phyloP scores from a whole-genome alignment of 305 asterid species.

The Euphrasia arctica region DNA sequence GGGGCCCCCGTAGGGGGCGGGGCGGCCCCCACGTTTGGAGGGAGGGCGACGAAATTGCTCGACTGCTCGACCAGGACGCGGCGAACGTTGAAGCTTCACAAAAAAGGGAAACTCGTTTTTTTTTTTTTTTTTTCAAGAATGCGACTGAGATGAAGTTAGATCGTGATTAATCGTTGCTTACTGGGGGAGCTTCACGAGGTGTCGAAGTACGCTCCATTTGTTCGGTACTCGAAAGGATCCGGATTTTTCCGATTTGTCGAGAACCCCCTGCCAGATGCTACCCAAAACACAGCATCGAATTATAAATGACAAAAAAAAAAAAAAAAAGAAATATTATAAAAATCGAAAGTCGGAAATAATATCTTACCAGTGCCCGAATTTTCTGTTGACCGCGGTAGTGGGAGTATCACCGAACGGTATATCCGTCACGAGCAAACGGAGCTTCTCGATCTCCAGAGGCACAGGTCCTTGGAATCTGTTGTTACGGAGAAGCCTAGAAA shows the following conservation, averaged over 20 bases:
- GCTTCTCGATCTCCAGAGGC: slow-evolving; percentile 71
- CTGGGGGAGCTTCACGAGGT: slow-evolving; percentile 51
- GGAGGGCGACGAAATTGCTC: slow-evolving; percentile 52
- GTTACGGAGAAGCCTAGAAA: slow-evolving; percentile 66
- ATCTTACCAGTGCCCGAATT: slow-evolving; percentile 71
- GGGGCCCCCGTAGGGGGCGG: no score
- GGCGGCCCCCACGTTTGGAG: slow-evolving; percentile 32
- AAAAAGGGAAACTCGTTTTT: slow-evolving; percentile 21
- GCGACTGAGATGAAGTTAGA: slow-evolving; percentile 8
- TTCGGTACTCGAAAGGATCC: slow-evolving; percentile 1
- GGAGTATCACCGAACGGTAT: slow-evolving; percentile 41
- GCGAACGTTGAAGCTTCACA: slow-evolving; percentile 49
- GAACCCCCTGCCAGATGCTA: slow-evolving; percentile 45
- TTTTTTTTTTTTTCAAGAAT: background rate
- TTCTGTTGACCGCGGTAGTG: slow-evolving; percentile 63
- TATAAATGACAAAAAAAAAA: slow-evolving; percentile 18
- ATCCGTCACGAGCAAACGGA: slow-evolving; percentile 46
- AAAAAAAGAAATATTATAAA: no score
- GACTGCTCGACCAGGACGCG: slow-evolving; percentile 58
- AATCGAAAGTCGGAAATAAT: background rate
- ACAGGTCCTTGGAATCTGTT: slow-evolving; percentile 68
- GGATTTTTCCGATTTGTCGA: slow-evolving; percentile 34
- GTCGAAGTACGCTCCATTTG: slow-evolving; percentile 39
- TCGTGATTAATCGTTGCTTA: slow-evolving; percentile 49
- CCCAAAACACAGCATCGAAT: slow-evolving; percentile 26